Evolutionary conservation across 371 early-diverging fungal species (phyloP).

Genomic region (Thermomucor indicae-seudaticae): DNA sequence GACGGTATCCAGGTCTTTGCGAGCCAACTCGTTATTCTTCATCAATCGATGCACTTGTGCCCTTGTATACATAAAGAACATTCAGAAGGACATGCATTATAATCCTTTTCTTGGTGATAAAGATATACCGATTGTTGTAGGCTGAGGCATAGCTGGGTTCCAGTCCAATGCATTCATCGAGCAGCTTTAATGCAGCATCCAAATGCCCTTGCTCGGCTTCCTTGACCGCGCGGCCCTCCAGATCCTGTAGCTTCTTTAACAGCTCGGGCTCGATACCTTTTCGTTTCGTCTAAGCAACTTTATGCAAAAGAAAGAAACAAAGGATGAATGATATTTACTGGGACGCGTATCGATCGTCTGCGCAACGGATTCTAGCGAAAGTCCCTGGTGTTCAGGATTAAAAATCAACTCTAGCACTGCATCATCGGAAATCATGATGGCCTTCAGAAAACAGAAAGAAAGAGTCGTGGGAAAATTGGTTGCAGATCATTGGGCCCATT

Average conservation of each 20-base stretch:
- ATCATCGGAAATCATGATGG: slow-evolving; percentile 29
- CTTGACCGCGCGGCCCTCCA: slow-evolving; percentile 47
- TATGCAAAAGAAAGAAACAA: neutral
- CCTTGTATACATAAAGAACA: slow-evolving; percentile 19
- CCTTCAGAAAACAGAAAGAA: too few relatives aligned
- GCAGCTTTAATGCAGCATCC: slow-evolving; percentile 36
- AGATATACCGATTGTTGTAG: slow-evolving; percentile 76
- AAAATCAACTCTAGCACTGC: slow-evolving; percentile 44
- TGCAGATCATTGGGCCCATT: too few relatives aligned
- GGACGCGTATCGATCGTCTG: slow-evolving; percentile 21
- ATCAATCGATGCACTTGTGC: slow-evolving; percentile 77
- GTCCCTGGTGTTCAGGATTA: slow-evolving; percentile 41
- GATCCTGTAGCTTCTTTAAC: slow-evolving; percentile 28
- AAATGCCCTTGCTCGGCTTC: slow-evolving; percentile 47
- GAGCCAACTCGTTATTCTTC: slow-evolving; percentile 48
- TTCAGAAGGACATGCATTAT: neutral
- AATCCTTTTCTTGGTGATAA: too few relatives aligned
- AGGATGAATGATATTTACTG: slow-evolving; percentile 17
- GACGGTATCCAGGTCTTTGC: slow-evolving; percentile 69
- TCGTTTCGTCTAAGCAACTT: slow-evolving; percentile 4
- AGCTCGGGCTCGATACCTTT: slow-evolving; percentile 23
- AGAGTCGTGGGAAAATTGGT: neutral
- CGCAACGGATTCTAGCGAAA: slow-evolving; percentile 25
- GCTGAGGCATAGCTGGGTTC: slow-evolving; percentile 74
- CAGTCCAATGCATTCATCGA: slow-evolving; percentile 46